A percentile compares a stretch with the other conserved stretches of the same genome.
These are phyloP conservation scores for Osmozyma mogii DNA, from an alignment of 805 yeast species.

Conservation along the genomic window DNA sequence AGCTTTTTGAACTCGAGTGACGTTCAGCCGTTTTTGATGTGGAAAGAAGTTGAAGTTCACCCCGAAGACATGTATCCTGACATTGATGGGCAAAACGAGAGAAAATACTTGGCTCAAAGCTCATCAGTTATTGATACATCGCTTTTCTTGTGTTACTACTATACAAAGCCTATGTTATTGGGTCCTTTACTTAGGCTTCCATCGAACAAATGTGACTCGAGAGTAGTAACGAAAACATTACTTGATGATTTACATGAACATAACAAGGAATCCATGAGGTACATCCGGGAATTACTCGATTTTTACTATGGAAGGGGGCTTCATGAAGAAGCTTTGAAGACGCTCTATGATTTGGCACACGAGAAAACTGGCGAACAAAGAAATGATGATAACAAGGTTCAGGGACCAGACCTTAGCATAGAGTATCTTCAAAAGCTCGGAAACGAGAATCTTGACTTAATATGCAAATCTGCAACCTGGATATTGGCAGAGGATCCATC, in stretches of 20 bases:
- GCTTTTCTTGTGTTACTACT: constrained; percentile 64
- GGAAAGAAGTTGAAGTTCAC: constrained; percentile 40
- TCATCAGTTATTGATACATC: constrained; percentile 65
- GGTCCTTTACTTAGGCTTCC: constrained; percentile 75
- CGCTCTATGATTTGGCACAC: constrained; percentile 34
- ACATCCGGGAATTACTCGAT: constrained; percentile 65
- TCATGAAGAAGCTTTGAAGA: constrained; percentile 60
- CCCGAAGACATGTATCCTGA: constrained; percentile 35
- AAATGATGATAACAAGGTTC: constrained; percentile 11
- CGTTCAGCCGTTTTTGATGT: constrained; percentile 21
- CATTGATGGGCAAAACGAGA: constrained; percentile 13
- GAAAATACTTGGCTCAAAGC: constrained; percentile 17
- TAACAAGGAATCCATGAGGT: constrained; percentile 19
- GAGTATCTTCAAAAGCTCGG: constrained; percentile 52
- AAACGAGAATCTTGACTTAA: constrained; percentile 40
- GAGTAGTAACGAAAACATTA: constrained; percentile 50
- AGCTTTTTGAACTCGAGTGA: constrained; percentile 23
- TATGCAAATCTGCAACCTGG: constrained; percentile 51
- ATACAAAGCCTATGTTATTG: constrained; percentile 62
- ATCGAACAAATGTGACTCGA: constrained; percentile 63
- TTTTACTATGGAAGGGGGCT: constrained; percentile 58
- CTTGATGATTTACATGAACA: constrained; percentile 24
- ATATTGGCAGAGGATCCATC: constrained; percentile 28
- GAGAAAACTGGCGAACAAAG: constrained; percentile 4
- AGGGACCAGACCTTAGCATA: constrained; percentile 39